Base-by-base conservation (phyloP, 129 eudicot species). In the Centella asiatica region DNA sequence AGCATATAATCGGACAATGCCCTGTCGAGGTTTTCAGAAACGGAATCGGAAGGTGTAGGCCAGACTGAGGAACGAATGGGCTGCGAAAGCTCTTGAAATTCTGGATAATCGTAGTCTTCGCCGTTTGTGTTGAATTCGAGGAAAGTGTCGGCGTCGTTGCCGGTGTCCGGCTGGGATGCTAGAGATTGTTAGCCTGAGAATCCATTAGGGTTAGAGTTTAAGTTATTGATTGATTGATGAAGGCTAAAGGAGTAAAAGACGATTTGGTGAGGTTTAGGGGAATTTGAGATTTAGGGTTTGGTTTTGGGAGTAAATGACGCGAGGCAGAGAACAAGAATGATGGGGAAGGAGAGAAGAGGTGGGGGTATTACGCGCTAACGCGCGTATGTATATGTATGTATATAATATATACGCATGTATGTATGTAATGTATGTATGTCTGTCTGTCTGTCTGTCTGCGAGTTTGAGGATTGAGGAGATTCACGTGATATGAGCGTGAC, bases 81-180 rank as follows among this genome's bases (percentile, higher is more conserved):
- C 56, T 85, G 97, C 5, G 97, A 89, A 5, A 89, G 83, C 74
- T 82, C 85, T 25, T 79, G 80, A 28, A 89, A 89, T 42, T 89
- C 81, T 0, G 95, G 90, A 66, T 82, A 89, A 73, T 80, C 81
- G 70, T 75, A 79, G 32, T 79, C 94, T 44, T 78, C 92, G 61
- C 78, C 90, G 57, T 80, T 88, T 15, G 97, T 85, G 78, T 89
- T 85, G 77, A 89, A 89, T 73, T 89, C 97, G 50, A 89, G 79
- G 66, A 89, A 89, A 11, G 97, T 85, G 75, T 89, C 85, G 22
- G 97, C 97, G 66, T 89, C 96, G 81, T 73, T 69, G 44, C 84
- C 88, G 22, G 97, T 77, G 80, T 85, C 95, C 33, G 97, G 97
- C 81, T 89, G 97, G 19, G 97, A 89, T 22, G 95, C 90, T 67